These are phyloP conservation scores for Verbascum thapsus DNA, from an alignment of 257 asterid genomes.

Conservation along the genomic window DNA sequence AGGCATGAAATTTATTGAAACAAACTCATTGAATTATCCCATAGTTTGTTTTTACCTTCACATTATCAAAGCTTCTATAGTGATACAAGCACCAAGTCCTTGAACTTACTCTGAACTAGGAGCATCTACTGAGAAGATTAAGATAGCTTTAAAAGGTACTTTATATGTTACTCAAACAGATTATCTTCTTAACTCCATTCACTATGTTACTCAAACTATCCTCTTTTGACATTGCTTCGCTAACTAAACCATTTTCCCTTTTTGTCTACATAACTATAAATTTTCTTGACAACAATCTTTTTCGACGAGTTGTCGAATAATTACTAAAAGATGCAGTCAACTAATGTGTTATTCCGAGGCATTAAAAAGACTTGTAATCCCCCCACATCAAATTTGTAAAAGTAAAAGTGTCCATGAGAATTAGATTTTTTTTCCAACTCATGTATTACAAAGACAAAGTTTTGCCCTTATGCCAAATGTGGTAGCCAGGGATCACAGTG, in stretches of 20 bases:
- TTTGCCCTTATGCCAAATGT: too few relatives aligned
- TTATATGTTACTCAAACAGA: background rate
- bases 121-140: background rate
- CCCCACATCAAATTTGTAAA: too few relatives aligned
- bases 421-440: too few relatives aligned
- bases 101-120: background rate
- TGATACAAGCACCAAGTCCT: background rate
- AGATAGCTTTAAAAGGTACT: background rate
- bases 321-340: too few relatives aligned
- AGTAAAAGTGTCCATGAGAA: too few relatives aligned
- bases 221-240: background rate
- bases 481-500: too few relatives aligned
- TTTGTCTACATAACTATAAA: background rate
- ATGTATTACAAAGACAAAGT: too few relatives aligned
- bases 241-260: background rate
- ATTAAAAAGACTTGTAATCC: too few relatives aligned
- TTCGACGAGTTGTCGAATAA: background rate
- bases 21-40: background rate
- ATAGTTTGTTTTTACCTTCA: background rate
- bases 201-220: background rate
- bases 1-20: too few relatives aligned
- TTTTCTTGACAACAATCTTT: background rate
- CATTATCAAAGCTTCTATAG: background rate
- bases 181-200: background rate
- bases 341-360: too few relatives aligned